Evolutionary conservation across 257 asterid species (phyloP), one percentile per base, ranked within the genome.

Genomic region (Primulina huaijiensis): DNA sequence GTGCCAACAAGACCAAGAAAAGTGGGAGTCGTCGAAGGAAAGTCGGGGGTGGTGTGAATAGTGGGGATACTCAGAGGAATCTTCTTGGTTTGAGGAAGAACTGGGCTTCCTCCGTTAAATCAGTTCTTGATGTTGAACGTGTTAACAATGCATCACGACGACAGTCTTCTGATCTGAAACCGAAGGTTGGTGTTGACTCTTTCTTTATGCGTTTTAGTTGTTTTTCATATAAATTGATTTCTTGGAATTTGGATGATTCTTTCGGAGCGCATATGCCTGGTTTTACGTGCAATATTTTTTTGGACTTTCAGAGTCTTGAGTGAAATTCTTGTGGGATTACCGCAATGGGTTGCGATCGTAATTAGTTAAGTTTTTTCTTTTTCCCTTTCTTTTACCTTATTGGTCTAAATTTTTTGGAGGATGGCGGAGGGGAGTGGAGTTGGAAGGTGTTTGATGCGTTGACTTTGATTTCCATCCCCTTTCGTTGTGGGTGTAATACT

Each of bases 51-150:
- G 75, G 81, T 60, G 74, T 81, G 34, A 72, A 69, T 46, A 60
- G 60, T 56, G 6, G 55, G 25, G 66, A 6, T 40, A 73, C 58
- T 55, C 82, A 72, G 33, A 71, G 85, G 86, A 73, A 59, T 71
- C 76, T 46, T 19, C 77, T 76, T 62, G 43, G 68, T 59, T 53
- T 76, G 7, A 73, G 60, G 60, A 81, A 60, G 14, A 79, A 66
- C 59, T 78, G 86, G 85, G 82, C 30, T 12, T 65, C 80, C 5
- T 81, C 90, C 10, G 74, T 85, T 72, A 75, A 81, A 65, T 75
- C 90, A 50, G 86, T 77, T 79, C 83, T 85, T 81, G 90, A 85
- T 68, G 70, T 79, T 52, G 85, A 85, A 62, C 85, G 81, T 56
- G 81, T 67, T 60, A 21, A 21, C 20, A 67, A 56, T 76, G 80